phyloP scores from a whole-genome alignment of 306 rosid genomes.

The Vicia faba region DNA sequence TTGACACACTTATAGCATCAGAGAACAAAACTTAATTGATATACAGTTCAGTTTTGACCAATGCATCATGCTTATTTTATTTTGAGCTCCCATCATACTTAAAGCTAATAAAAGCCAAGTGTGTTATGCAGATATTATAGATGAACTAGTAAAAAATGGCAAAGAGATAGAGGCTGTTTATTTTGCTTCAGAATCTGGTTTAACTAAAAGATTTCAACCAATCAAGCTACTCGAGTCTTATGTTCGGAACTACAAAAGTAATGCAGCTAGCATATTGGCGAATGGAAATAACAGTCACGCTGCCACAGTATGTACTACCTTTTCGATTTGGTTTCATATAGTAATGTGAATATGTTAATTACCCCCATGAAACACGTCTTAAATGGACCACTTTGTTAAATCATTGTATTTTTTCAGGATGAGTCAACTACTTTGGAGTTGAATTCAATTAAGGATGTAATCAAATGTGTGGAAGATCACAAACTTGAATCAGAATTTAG shows the following conservation, averaged over 20 bases:
- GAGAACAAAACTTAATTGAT: constrained; percentile 23
- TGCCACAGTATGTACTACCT: constrained; percentile 51
- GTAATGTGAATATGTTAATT: constrained; percentile 1
- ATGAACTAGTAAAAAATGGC: constrained; percentile 68
- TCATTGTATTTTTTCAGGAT: constrained; percentile 55
- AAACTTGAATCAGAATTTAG: constrained; percentile 74
- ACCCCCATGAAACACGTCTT: constrained; percentile 11
- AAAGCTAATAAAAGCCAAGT: constrained; percentile 16
- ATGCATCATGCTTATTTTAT: background rate
- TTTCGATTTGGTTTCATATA: constrained; percentile 12
- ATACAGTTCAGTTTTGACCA: constrained; percentile 15
- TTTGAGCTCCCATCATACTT: background rate
- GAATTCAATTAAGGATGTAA: constrained; percentile 59
- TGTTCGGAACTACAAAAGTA: constrained; percentile 58
- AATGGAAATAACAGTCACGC: constrained; percentile 62
- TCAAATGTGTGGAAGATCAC: constrained; percentile 87
- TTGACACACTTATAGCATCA: background rate
- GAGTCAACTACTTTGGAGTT: constrained; percentile 63
- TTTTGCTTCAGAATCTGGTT: constrained; percentile 83
- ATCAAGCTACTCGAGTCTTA: constrained; percentile 62
- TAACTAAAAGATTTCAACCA: constrained; percentile 70
- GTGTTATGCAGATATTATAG: constrained; percentile 68
- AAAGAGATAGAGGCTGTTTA: constrained; percentile 82
- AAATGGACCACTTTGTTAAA: constrained; percentile 24
- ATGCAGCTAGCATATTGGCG: constrained; percentile 43